Evolutionary conservation across 2,329 filamentous ascomycete species (phyloP), one percentile per base, ranked within the genome.

Genomic region (Pseudocercospora cruenta): DNA sequence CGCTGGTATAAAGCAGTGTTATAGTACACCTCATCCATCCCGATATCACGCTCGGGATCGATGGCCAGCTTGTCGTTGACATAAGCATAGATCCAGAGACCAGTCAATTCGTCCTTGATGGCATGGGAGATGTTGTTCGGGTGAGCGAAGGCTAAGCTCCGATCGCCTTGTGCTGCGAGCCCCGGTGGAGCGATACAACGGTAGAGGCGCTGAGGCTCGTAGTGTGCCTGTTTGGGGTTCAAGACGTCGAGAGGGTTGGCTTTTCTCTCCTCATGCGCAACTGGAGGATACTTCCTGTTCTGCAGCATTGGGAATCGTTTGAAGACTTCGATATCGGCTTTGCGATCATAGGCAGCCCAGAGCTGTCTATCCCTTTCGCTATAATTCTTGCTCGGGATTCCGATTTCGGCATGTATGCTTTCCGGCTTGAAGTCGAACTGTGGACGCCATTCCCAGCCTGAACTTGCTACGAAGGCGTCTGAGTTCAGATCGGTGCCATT

Each of bases 41-140:
- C 58, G 4, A 61, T 14, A 12, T 65, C 36, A 19, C 21, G 39
- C 24, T 39, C 10, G 2, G 60, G 63, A 24, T 66, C 64, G 33
- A 64, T 64, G 10, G 53, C 39, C 3, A 66, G 55, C 16, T 61
- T 57, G 31, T 64, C 67, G 47, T 66, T 66, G 43, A 66, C 54
- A 57, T 58, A 69, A 4, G 67, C 61, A 47, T 66, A 66, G 51
- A 69, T 66, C 64, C 64, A 66, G 10, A 64, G 33, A 8, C 63
- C 61, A 1, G 58, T 64, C 43, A 66, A 36, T 51, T 63, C 61
- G 28, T 53, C 33, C 47, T 62, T 69, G 21, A 62, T 36, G 9
- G 58, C 59, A 49, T 69, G 64, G 4, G 66, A 63, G 47, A 68
- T 60, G 36, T 68, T 68, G 36, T 36, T 36, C 5, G 36, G 53